A percentile compares a stretch with the other conserved stretches of the same genome.
Evolutionary conservation across 1,284 basidiomycete genomes (phyloP).

Genomic region (Moesziomyces sp.): DNA sequence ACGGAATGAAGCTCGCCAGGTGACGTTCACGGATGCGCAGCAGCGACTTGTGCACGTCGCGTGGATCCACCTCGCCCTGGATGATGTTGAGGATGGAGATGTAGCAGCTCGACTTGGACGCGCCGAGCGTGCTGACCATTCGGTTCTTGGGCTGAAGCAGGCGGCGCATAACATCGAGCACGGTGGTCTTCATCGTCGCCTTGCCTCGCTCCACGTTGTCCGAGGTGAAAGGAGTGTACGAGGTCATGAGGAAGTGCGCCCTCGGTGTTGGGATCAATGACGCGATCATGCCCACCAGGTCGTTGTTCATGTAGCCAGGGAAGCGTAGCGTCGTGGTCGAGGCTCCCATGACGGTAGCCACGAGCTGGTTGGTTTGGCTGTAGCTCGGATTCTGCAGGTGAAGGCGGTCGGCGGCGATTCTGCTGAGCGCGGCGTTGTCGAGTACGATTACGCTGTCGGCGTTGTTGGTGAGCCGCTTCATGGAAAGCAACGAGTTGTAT

Average conservation of each 20-base stretch:
- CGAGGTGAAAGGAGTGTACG: conserved; percentile 97
- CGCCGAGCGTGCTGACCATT: conserved; percentile 86
- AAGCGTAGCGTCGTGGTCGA: conserved; percentile 97
- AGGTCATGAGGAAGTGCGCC: conserved; percentile 99
- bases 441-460: conserved; percentile 97
- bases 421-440: conserved; percentile 91
- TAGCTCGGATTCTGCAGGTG: conserved; percentile 91
- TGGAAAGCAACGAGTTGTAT: conserved; percentile 93
- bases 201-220: conserved; percentile 72
- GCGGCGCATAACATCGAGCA: conserved; percentile 98
- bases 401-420: conserved; percentile 89
- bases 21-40: conserved; percentile 95
- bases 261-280: conserved; percentile 98
- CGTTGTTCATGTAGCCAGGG: conserved; percentile 99
- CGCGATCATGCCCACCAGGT: conserved; percentile 90
- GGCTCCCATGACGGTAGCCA: conserved; percentile 73
- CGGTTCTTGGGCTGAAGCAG: conserved; percentile 97
- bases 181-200: conserved; percentile 66
- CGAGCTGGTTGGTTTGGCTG: conserved; percentile 71
- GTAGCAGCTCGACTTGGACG: conserved; percentile 72
- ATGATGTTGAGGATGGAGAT: conserved; percentile 99
- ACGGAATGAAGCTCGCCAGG: conserved; percentile 96
- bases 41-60: conserved; percentile 97
- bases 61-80: conserved; percentile 94
- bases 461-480: conserved; percentile 93